A percentile compares a stretch with the other conserved stretches of the same genome.
These are phyloP conservation scores for Leccinum sublutescens DNA, from an alignment of 768 basidiomycete species.

Conservation along the genomic window DNA sequence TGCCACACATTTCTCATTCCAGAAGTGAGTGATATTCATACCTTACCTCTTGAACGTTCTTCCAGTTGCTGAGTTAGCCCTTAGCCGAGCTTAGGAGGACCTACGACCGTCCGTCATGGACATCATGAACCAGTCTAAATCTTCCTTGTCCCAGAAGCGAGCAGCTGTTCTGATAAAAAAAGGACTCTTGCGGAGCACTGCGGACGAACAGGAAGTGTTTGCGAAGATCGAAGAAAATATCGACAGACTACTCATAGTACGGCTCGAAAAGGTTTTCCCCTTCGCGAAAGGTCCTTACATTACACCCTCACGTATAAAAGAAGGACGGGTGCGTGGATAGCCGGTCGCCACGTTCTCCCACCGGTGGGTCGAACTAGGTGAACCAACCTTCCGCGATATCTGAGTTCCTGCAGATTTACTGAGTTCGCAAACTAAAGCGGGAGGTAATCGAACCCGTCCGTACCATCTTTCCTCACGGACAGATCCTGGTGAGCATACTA, in stretches of 20 bases:
- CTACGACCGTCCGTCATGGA: conserved; percentile 58
- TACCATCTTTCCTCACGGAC: too few species aligned
- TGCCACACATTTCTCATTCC: conserved; percentile 78
- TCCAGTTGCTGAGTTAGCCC: conserved; percentile 63
- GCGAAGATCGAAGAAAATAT: conserved; percentile 64
- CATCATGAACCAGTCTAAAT: conserved; percentile 64
- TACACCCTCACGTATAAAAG: too few species aligned
- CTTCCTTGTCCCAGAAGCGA: conserved; percentile 65
- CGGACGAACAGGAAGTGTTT: conserved; percentile 74
- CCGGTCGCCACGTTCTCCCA: too few species aligned
- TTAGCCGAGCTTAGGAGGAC: conserved; percentile 60
- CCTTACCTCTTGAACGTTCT: conserved; percentile 6
- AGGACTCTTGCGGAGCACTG: conserved; percentile 60
- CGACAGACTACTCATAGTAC: conserved; percentile 55
- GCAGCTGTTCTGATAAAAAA: conserved; percentile 60
- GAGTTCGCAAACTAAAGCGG: too few species aligned
- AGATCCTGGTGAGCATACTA: too few species aligned
- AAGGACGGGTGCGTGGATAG: too few species aligned
- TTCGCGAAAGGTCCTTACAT: not conserved
- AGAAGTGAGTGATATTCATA: conserved; percentile 48
- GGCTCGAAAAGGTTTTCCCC: conserved; percentile 61
- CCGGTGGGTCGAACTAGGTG: too few species aligned
- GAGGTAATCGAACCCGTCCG: too few species aligned
- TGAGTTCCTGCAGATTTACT: too few species aligned
- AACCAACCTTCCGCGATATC: too few species aligned